These are phyloP conservation scores for Hevea brasiliensis DNA, from an alignment of 345 rosid genomes.

Conservation along the genomic window DNA sequence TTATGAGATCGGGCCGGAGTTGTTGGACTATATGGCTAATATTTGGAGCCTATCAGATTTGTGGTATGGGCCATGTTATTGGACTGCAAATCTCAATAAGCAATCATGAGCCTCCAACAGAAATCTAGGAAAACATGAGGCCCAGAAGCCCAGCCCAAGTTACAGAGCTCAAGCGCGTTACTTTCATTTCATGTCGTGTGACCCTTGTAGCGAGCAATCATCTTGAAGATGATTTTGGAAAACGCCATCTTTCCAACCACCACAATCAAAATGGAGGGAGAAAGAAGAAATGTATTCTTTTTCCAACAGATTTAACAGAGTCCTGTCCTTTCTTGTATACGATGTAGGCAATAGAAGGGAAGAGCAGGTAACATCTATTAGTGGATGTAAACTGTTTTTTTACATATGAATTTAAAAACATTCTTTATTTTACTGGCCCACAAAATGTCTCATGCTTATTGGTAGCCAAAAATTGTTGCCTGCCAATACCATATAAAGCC, in stretches of 20 bases:
- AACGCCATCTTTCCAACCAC: not conserved
- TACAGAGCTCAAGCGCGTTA: too few relatives aligned
- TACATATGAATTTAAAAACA: not conserved
- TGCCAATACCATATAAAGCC: constrained; percentile 8
- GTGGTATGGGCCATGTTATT: not conserved
- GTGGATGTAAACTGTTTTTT: not conserved
- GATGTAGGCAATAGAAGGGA: not conserved
- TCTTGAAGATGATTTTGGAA: too few relatives aligned
- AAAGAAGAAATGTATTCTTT: not conserved
- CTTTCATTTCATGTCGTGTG: too few relatives aligned
- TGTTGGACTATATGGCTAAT: not conserved
- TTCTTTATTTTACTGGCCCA: not conserved
- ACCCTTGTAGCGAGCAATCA: too few relatives aligned
- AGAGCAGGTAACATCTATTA: not conserved
- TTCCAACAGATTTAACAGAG: constrained; percentile 3
- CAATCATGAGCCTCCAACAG: too few relatives aligned
- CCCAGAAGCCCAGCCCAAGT: too few relatives aligned
- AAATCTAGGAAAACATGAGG: too few relatives aligned
- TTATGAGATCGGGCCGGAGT: not conserved
- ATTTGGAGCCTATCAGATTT: not conserved
- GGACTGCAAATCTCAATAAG: not conserved
- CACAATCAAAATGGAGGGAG: not conserved
- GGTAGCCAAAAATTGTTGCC: not conserved
- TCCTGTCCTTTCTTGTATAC: not conserved
- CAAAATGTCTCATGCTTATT: not conserved